A percentile compares a stretch with the other conserved stretches of the same genome.
Conservation (phyloP, 2,329 filamentous ascomycete genomes). For the Aspergillus glaucus region DNA sequence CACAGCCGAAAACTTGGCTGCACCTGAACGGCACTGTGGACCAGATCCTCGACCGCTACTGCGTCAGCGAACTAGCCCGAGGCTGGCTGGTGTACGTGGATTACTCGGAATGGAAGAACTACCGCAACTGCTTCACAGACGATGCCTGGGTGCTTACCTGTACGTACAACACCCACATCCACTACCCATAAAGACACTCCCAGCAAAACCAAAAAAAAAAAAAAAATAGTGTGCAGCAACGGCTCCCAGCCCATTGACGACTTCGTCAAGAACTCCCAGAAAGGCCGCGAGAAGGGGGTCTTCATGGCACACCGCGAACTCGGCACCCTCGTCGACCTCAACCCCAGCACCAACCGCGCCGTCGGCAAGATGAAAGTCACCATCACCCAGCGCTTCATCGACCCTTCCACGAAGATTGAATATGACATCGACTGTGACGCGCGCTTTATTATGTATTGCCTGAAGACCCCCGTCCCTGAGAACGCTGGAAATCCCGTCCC, state of each 20-base stretch:
- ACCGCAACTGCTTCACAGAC: constrained; percentile 43
- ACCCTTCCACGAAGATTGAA: not conserved
- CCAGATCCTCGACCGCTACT: constrained; percentile 42
- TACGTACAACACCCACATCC: constrained; percentile 12
- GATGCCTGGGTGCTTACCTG: constrained; percentile 45
- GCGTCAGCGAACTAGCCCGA: constrained; percentile 48
- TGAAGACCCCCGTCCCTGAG: not conserved
- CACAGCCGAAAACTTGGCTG: constrained; percentile 12
- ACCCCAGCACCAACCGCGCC: not conserved
- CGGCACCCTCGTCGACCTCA: not conserved
- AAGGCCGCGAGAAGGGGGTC: not conserved
- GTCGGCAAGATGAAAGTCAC: not conserved
- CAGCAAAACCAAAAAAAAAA: not conserved
- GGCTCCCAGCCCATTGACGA: not conserved
- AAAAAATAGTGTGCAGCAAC: not conserved
- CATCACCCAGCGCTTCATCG: not conserved
- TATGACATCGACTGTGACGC: not conserved
- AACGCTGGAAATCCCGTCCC: not conserved
- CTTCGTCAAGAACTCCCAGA: not conserved
- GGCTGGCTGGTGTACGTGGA: constrained; percentile 51
- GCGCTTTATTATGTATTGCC: not conserved
- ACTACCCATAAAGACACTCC: not conserved
- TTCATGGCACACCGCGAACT: not conserved
- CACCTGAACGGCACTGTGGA: constrained; percentile 41
- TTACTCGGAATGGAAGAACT: constrained; percentile 50